Conservation (phyloP, 192 early-diverging fungal genomes). For the Umbelopsis sp. region DNA sequence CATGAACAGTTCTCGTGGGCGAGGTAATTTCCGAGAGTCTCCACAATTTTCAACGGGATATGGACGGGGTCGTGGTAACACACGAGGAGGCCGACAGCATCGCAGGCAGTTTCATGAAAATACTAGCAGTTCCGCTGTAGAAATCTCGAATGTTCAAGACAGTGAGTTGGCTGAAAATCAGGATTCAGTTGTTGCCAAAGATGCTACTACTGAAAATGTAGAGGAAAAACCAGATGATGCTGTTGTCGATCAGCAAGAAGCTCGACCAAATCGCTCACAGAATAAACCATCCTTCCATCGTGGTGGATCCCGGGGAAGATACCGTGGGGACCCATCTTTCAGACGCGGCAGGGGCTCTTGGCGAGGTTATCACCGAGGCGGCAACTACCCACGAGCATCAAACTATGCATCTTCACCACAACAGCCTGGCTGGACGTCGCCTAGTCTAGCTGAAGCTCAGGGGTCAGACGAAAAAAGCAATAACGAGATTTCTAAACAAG, state of each 20-base stretch:
- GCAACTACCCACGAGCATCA: neutral
- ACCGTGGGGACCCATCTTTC: neutral
- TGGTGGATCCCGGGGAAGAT: conserved; percentile 5
- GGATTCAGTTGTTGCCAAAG: neutral
- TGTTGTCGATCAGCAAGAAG: neutral
- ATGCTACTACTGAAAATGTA: neutral
- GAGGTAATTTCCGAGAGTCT: neutral
- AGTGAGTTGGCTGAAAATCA: neutral
- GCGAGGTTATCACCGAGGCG: conserved; percentile 7
- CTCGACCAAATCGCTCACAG: neutral
- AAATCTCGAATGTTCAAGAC: neutral
- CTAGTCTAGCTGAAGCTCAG: no score
- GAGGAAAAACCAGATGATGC: neutral
- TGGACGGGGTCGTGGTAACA: neutral
- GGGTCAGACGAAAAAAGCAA: neutral
- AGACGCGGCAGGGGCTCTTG: neutral
- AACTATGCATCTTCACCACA: neutral
- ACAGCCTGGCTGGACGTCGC: no score
- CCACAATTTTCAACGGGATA: neutral
- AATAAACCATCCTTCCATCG: neutral
- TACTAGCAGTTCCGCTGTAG: neutral
- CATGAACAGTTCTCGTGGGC: neutral
- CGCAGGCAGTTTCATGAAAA: neutral
- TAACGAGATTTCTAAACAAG: neutral
- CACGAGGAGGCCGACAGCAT: neutral